A percentile compares a stretch with the other conserved stretches of the same genome.
phyloP scores from a whole-genome alignment of 2,329 filamentous ascomycete species.

The Xylariomycetidae sp. region DNA sequence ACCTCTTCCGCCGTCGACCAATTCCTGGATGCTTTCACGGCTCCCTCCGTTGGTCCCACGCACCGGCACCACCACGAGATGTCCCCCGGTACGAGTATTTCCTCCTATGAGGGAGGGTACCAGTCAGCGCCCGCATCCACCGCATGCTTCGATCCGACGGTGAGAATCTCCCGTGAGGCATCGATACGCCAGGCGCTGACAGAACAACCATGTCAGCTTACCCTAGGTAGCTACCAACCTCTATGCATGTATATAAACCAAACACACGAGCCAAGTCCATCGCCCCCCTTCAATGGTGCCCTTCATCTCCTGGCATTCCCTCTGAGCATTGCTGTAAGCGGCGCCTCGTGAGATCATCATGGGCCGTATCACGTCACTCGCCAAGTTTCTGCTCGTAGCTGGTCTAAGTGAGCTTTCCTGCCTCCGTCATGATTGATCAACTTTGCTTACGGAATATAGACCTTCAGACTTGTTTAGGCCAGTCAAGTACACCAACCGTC shows the following conservation, averaged over 20 bases:
- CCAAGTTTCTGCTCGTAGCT: conserved; percentile 19
- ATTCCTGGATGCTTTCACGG: conserved; percentile 2
- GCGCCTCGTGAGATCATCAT: too few relatives aligned
- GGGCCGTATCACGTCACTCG: conserved; percentile 16
- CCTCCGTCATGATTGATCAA: background rate
- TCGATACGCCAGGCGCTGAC: background rate
- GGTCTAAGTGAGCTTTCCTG: conserved; percentile 13
- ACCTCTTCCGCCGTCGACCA: conserved; percentile 2
- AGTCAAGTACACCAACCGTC: conserved; percentile 20
- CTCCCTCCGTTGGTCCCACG: background rate
- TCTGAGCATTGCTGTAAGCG: too few relatives aligned
- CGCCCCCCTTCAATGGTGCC: background rate
- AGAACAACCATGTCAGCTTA: conserved; percentile 1
- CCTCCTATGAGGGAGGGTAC: conserved; percentile 9
- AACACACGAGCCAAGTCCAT: background rate
- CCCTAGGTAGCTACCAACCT: conserved; percentile 5
- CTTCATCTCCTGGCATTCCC: background rate
- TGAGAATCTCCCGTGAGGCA: background rate
- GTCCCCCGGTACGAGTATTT: conserved; percentile 3
- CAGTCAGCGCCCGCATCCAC: conserved; percentile 1
- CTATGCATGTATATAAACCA: conserved; percentile 7
- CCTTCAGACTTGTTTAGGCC: conserved; percentile 18
- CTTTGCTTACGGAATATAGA: conserved; percentile 18
- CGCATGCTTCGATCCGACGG: background rate
- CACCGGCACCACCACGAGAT: background rate